Evolutionary conservation across 306 rosid genomes (phyloP).

Genomic region (Cyclanthera cordifolia): DNA sequence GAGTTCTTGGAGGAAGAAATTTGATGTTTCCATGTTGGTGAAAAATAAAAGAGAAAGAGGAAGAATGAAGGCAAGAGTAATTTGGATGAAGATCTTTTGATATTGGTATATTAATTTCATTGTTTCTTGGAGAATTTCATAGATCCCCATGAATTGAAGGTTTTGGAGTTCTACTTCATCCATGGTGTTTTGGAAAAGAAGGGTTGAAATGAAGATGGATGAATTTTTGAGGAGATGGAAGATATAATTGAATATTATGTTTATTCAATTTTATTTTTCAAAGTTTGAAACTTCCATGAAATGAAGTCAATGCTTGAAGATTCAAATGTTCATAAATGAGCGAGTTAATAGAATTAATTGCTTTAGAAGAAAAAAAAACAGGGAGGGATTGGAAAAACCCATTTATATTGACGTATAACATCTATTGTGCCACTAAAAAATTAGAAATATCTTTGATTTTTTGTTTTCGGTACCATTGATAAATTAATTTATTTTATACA

Average conservation of each 20-base stretch:
- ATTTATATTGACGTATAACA: neutral
- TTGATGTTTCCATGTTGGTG: constrained; percentile 14
- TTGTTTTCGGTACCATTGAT: too few species aligned
- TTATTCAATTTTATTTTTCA: neutral
- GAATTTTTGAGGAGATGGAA: neutral
- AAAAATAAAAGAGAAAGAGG: constrained; percentile 20
- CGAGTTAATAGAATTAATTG: neutral
- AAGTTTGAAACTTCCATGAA: neutral
- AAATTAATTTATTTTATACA: too few species aligned
- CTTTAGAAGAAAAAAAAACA: neutral
- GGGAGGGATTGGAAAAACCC: neutral
- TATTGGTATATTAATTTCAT: constrained; percentile 14
- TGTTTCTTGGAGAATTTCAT: constrained; percentile 18
- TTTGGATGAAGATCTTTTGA: constrained; percentile 11
- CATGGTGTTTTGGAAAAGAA: constrained; percentile 14
- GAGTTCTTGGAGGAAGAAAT: constrained; percentile 14
- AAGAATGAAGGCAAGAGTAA: constrained; percentile 22
- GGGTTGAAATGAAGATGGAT: neutral
- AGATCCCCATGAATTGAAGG: constrained; percentile 20
- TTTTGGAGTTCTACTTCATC: constrained; percentile 26
- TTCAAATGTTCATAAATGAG: neutral
- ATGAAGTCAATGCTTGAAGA: neutral
- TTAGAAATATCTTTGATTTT: too few species aligned
- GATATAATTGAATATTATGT: too few species aligned
- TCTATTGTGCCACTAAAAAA: too few species aligned